Percentiles rank a stretch among this genome's conserved stretches.
These are phyloP conservation scores for Diaporthe nobilis DNA, from an alignment of 2,329 filamentous ascomycete species.

Conservation along the genomic window DNA sequence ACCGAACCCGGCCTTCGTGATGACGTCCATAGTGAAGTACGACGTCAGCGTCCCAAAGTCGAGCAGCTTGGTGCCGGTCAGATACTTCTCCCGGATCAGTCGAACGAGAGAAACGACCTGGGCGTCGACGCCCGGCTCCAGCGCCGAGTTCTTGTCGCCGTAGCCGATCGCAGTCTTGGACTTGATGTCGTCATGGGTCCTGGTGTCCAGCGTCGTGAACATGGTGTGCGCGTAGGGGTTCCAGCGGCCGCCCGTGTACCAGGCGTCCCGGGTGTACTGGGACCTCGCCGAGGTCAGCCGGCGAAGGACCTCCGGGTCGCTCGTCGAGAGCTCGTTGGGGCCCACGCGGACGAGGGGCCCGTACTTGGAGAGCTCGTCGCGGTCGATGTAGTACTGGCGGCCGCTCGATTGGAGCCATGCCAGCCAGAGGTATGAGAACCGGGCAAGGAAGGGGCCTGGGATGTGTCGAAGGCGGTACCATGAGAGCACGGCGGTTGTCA, in stretches of 20 bases:
- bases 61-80: slow-evolving; percentile 47
- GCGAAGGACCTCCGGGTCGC: slow-evolving; percentile 50
- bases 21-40: slow-evolving; percentile 66
- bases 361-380: slow-evolving; percentile 45
- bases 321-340: slow-evolving; percentile 53
- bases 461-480: slow-evolving; percentile 46
- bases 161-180: slow-evolving; percentile 47
- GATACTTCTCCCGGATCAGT: not conserved
- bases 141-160: slow-evolving; percentile 43
- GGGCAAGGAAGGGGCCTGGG: slow-evolving; percentile 47
- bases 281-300: slow-evolving; percentile 49
- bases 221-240: slow-evolving; percentile 28
- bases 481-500: slow-evolving; percentile 1
- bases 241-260: slow-evolving; percentile 19
- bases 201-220: slow-evolving; percentile 42
- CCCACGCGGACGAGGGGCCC: slow-evolving; percentile 52
- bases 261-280: slow-evolving; percentile 46
- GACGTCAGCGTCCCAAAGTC: slow-evolving; percentile 61
- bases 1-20: slow-evolving; percentile 63
- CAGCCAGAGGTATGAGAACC: slow-evolving; percentile 52
- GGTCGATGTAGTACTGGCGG: slow-evolving; percentile 46
- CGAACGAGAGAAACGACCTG: not conserved
- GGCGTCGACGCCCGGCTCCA: slow-evolving; percentile 44
- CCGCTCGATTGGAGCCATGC: slow-evolving; percentile 45
- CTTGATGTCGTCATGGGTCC: slow-evolving; percentile 50